These are phyloP conservation scores for Debaryomycetaceae sp. DNA, from an alignment of 1,139 yeast genomes.

Conservation along the genomic window DNA sequence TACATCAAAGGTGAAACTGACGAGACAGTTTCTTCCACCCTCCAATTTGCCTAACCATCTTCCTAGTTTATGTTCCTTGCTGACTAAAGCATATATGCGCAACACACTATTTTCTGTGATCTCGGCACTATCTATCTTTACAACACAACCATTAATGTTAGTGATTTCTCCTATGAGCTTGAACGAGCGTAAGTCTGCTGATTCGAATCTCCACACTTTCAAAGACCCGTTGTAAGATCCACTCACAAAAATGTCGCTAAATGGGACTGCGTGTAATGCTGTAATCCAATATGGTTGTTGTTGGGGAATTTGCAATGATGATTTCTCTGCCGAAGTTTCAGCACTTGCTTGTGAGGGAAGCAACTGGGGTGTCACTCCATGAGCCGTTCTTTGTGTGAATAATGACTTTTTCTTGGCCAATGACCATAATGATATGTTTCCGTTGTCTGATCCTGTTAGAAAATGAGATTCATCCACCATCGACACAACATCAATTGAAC, in stretches of 20 bases:
- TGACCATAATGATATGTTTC: slow-evolving; percentile 85
- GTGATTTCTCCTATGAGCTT: slow-evolving; percentile 50
- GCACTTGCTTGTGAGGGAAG: slow-evolving; percentile 61
- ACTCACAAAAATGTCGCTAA: slow-evolving; percentile 74
- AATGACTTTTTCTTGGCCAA: slow-evolving; percentile 86
- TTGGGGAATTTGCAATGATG: slow-evolving; percentile 56
- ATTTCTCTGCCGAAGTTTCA: slow-evolving; percentile 44
- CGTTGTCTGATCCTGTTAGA: slow-evolving; percentile 94
- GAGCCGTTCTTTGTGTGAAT: slow-evolving; percentile 64
- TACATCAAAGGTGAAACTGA: slow-evolving; percentile 36
- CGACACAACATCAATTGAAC: slow-evolving; percentile 84
- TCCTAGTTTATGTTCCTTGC: slow-evolving; percentile 86
- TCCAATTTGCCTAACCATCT: slow-evolving; percentile 60
- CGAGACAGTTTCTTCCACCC: slow-evolving; percentile 43
- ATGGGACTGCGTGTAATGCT: slow-evolving; percentile 82
- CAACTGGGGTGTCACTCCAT: slow-evolving; percentile 64
- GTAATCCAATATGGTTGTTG: slow-evolving; percentile 86
- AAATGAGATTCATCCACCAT: slow-evolving; percentile 93
- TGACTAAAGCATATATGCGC: slow-evolving; percentile 61
- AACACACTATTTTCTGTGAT: slow-evolving; percentile 46
- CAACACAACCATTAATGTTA: slow-evolving; percentile 71
- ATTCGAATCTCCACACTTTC: slow-evolving; percentile 70
- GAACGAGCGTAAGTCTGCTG: slow-evolving; percentile 59
- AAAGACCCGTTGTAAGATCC: slow-evolving; percentile 86
- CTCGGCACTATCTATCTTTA: slow-evolving; percentile 65